These are phyloP conservation scores for Phytophthora pluvialis DNA, from an alignment of 352 stramenopile genomes.

Conservation along the genomic window DNA sequence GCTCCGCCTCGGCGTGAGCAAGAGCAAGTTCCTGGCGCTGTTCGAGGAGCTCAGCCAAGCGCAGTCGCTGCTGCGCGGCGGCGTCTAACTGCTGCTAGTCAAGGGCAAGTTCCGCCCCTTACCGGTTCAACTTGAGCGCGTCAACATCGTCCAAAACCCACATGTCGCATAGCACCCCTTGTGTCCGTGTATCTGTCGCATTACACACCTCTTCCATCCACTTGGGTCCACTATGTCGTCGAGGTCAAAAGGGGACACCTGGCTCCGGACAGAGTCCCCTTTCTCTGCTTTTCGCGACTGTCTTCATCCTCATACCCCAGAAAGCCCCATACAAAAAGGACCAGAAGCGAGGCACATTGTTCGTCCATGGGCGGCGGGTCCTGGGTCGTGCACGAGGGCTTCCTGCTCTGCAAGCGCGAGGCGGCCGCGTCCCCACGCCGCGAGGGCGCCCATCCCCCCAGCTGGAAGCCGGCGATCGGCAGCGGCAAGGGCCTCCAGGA, in stretches of 20 bases:
- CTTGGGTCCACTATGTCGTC: constrained; percentile 7
- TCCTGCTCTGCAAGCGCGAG: constrained; percentile 51
- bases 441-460: constrained; percentile 9
- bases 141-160: constrained; percentile 25
- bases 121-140: constrained; percentile 4
- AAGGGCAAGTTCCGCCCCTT: constrained; percentile 17
- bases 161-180: constrained; percentile 21
- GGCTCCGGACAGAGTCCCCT: constrained; percentile 4
- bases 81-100: constrained; percentile 8
- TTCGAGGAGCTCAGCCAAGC: constrained; percentile 44
- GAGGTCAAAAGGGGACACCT: constrained; percentile 17
- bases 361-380: constrained; percentile 46
- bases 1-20: constrained; percentile 29
- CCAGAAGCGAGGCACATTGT: constrained; percentile 8
- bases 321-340: constrained; percentile 27
- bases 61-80: constrained; percentile 31
- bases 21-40: constrained; percentile 43
- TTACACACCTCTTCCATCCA: constrained; percentile 11
- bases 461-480: constrained; percentile 15
- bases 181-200: constrained; percentile 16
- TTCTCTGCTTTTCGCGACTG: constrained; percentile 22
- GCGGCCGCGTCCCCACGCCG: constrained; percentile 14
- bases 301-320: constrained; percentile 24
- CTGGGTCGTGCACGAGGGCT: constrained; percentile 71
- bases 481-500: constrained; percentile 39